Percentiles rank a stretch among this genome's conserved stretches.
These are phyloP conservation scores for Lasiosphaeriaceae sp. DNA, from an alignment of 495 filamentous ascomycete genomes.

Conservation along the genomic window DNA sequence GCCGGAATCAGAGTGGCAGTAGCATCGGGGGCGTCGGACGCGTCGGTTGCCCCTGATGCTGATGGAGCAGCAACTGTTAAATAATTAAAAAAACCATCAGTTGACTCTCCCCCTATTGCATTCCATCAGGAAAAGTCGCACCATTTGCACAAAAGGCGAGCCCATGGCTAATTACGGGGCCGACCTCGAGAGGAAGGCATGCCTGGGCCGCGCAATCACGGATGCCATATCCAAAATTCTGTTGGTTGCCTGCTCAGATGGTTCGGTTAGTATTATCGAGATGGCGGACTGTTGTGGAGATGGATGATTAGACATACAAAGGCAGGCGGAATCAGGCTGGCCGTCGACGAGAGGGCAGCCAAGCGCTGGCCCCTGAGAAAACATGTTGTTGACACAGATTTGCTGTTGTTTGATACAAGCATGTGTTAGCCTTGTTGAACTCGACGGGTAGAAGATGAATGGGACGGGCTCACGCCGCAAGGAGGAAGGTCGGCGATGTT, in stretches of 20 bases:
- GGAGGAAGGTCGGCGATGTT: background rate
- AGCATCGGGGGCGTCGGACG: background rate
- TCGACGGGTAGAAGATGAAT: background rate
- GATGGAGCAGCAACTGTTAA: constrained; percentile 2
- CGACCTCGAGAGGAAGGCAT: constrained; percentile 1
- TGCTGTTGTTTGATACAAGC: background rate
- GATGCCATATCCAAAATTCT: constrained; percentile 16
- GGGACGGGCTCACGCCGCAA: constrained; percentile 8
- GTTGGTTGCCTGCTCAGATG: background rate
- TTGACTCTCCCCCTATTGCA: too few relatives aligned
- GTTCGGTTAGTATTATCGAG: too few relatives aligned
- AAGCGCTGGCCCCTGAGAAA: constrained; percentile 5
- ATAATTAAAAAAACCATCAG: too few relatives aligned
- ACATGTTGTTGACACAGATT: constrained; percentile 19
- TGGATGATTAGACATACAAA: background rate
- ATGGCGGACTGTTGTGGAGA: too few relatives aligned
- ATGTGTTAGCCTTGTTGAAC: too few relatives aligned
- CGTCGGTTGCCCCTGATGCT: background rate
- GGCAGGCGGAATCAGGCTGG: constrained; percentile 8
- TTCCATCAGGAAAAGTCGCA: background rate
- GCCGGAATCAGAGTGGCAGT: background rate
- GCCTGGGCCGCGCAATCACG: constrained; percentile 13
- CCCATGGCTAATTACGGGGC: constrained; percentile 2
- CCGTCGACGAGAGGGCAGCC: constrained; percentile 10
- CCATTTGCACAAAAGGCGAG: background rate